These are phyloP conservation scores for Sergeia podlipaevii DNA, from an alignment of 208 protist genomes.

Conservation along the genomic window DNA sequence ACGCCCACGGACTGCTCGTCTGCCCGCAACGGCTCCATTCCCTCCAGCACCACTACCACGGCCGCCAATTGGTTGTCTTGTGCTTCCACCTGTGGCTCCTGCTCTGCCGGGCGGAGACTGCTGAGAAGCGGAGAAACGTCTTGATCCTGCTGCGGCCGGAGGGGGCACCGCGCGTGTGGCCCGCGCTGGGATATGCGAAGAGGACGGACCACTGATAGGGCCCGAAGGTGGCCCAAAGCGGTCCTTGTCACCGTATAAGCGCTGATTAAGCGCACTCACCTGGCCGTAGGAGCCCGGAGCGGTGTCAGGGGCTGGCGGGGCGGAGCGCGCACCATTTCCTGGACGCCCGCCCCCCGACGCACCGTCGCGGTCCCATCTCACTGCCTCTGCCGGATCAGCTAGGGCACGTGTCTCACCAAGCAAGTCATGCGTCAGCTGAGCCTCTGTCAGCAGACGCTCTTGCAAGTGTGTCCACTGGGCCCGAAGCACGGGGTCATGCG, in stretches of 20 bases:
- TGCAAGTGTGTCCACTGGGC: conserved; percentile 33
- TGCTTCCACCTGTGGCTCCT: too few relatives aligned
- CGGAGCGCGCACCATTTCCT: conserved; percentile 1
- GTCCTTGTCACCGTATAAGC: conserved; percentile 76
- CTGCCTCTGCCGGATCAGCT: conserved; percentile 12
- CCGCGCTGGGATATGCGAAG: not conserved
- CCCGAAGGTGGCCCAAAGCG: conserved; percentile 68
- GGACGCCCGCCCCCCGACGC: not conserved
- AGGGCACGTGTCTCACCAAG: conserved; percentile 34
- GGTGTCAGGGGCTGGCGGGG: not conserved
- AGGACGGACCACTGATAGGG: conserved; percentile 3
- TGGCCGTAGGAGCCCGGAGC: not conserved
- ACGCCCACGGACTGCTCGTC: not conserved
- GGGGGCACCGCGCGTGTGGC: not conserved
- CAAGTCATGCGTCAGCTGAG: conserved; percentile 20
- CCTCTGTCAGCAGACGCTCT: conserved; percentile 37
- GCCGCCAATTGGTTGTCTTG: too few relatives aligned
- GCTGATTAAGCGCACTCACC: conserved; percentile 28
- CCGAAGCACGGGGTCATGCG: conserved; percentile 18
- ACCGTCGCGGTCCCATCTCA: conserved; percentile 13
- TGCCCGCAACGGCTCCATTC: too few relatives aligned
- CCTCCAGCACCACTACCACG: too few relatives aligned
- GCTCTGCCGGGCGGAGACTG: not conserved
- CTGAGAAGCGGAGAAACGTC: too few relatives aligned
- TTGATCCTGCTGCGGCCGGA: not conserved